A percentile compares a stretch with the other conserved stretches of the same genome.
phyloP scores from a whole-genome alignment of 225 moss, liverwort and hornwort species.

The Physcomitrium patens region DNA sequence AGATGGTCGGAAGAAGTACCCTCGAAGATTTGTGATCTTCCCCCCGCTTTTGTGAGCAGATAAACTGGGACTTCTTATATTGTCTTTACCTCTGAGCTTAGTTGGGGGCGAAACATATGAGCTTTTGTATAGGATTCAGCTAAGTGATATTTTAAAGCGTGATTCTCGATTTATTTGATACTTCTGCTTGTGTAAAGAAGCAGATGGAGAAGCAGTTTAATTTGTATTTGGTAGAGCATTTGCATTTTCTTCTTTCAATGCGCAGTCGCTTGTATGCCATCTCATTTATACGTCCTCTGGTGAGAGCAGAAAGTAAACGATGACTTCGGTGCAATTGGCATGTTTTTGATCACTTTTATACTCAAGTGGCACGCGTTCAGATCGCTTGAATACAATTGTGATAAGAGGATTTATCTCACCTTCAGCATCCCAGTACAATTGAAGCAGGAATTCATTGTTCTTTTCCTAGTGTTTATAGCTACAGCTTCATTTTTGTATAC shows the following conservation, averaged over 20 bases:
- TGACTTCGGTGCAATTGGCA: background rate
- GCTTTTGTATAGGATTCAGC: background rate
- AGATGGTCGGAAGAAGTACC: constrained; percentile 90
- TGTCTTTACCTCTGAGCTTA: background rate
- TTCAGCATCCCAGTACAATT: background rate
- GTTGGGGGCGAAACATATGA: constrained; percentile 22
- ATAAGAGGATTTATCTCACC: background rate
- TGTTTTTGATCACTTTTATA: too few species aligned
- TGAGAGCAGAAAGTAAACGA: background rate
- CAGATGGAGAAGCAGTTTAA: constrained; percentile 5
- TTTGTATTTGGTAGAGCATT: constrained; percentile 10
- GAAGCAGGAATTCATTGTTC: background rate
- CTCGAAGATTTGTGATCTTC: constrained; percentile 94
- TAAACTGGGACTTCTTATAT: background rate
- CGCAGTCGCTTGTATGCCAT: constrained; percentile 15
- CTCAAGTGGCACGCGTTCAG: background rate
- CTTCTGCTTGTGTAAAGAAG: background rate
- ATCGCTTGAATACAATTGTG: background rate
- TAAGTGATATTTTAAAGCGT: constrained; percentile 2
- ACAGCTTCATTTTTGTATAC: background rate
- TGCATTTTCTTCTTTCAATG: constrained; percentile 10
- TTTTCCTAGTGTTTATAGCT: background rate
- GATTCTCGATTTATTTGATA: background rate
- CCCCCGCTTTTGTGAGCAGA: constrained; percentile 83
- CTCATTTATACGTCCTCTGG: constrained; percentile 25